Evolutionary conservation across 1,284 basidiomycete species (phyloP).

Genomic region (Cystobasidium pallidum): DNA sequence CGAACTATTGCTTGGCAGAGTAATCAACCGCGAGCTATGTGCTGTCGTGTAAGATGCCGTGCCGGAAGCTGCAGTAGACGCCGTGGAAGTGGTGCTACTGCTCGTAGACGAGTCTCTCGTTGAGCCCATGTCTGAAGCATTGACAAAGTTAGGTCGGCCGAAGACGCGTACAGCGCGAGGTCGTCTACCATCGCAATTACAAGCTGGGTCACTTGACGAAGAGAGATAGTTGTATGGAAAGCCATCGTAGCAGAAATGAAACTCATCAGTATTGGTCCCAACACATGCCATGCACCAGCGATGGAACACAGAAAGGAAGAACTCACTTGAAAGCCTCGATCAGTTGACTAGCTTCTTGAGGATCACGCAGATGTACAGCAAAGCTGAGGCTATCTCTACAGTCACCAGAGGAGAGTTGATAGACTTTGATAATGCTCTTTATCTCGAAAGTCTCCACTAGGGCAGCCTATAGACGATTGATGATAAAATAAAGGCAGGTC

Average conservation of each 20-base stretch:
- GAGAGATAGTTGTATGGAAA: too few species aligned
- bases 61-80: background rate
- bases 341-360: background rate
- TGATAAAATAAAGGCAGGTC: too few species aligned
- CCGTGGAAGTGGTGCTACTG: background rate
- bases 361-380: background rate
- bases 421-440: background rate
- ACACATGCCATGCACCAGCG: too few species aligned
- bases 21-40: too few species aligned
- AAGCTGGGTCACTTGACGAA: background rate
- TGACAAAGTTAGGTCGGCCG: background rate
- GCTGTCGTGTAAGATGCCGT: too few species aligned
- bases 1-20: too few species aligned
- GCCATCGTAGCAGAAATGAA: too few species aligned
- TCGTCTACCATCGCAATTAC: background rate
- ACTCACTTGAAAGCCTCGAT: slow-evolving; percentile 5
- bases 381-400: background rate
- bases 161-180: background rate
- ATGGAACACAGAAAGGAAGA: too few species aligned
- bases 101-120: background rate
- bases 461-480: background rate
- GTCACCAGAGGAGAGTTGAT: background rate
- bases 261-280: too few species aligned
- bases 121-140: background rate
- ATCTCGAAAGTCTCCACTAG: background rate